Base-by-base conservation (phyloP, 805 yeast species). In the Henningerozyma blattae region DNA sequence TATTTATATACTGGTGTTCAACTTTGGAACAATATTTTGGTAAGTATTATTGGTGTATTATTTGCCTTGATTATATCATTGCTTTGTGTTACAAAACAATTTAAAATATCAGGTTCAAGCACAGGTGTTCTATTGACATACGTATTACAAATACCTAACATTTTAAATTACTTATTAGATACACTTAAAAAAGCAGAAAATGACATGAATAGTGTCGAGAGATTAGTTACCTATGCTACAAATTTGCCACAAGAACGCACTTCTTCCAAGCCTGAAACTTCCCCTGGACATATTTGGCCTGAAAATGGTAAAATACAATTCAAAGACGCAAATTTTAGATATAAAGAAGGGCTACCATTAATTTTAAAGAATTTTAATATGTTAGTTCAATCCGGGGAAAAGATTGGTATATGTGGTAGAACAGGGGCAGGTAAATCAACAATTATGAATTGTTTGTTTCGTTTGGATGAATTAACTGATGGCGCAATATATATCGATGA, bases 241-340 rank as follows among this genome's bases (percentile, higher is more conserved):
- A 65, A 69, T 19, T 58, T 84, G 38, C 77, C 77, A 2, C 70
- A 72, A 45, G 94, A 84, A 52, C 85, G 85, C 0, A 70, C 80
- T 1, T 72, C 69, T 44, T 53, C 56, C 18, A 71, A 68, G 37
- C 61, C 56, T 1, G 70, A 45, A 42, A 33, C 40, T 20, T 37
- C 51, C 3, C 73, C 75, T n/a, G 61, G 65, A 7, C 58, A 57
- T 15, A 57, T 57, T 30, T 71, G 77, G 77, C 77, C 77, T 18
- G 47, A 52, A 16, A 50, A 65, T 1, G 77, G 77, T 26, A 59
- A 59, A 40, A 65, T 72, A 37, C 55, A 54, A 30, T 71, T 72
- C 47, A 52, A 65, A 18, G 44, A 70, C 39, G 74, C 67, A 12
- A 50, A 61, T 24, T 54, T 72, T 46, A 61, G 67, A 31, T 72